Evolutionary conservation across 2,329 filamentous ascomycete genomes (phyloP).

Genomic region (Rutstroemia sydowiana): DNA sequence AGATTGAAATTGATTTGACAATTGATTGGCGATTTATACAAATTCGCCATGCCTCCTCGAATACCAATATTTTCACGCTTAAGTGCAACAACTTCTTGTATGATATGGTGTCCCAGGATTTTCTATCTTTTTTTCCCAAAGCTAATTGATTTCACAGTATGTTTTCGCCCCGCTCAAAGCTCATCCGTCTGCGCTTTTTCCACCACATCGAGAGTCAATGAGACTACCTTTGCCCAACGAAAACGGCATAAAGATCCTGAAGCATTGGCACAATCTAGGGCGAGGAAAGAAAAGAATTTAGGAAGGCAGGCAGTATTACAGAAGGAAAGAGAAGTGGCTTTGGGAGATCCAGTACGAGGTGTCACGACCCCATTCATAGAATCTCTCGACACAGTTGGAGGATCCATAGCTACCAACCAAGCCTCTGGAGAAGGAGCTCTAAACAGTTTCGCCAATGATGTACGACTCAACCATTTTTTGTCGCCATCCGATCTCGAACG

Average conservation of each 20-base stretch:
- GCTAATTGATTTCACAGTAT: slow-evolving; percentile 39
- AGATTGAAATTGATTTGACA: background rate
- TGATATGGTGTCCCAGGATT: slow-evolving; percentile 23
- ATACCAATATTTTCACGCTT: slow-evolving; percentile 54
- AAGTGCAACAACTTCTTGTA: slow-evolving; percentile 53
- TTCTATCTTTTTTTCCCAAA: background rate
- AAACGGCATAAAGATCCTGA: slow-evolving; percentile 73
- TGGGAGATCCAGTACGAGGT: slow-evolving; percentile 76
- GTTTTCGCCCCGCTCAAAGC: slow-evolving; percentile 47
- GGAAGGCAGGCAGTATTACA: slow-evolving; percentile 65
- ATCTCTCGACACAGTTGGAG: slow-evolving; percentile 60
- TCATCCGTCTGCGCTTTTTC: slow-evolving; percentile 44
- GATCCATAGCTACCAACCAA: slow-evolving; percentile 22
- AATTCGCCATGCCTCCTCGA: slow-evolving; percentile 55
- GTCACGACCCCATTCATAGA: slow-evolving; percentile 73
- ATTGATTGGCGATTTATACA: background rate
- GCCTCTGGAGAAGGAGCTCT: slow-evolving; percentile 39
- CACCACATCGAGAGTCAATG: slow-evolving; percentile 56
- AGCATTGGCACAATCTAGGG: slow-evolving; percentile 69
- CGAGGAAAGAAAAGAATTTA: slow-evolving; percentile 77
- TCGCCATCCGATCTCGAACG: slow-evolving; percentile 57
- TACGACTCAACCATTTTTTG: slow-evolving; percentile 70
- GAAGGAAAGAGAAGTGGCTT: slow-evolving; percentile 52
- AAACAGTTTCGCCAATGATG: slow-evolving; percentile 39
- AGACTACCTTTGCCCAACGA: slow-evolving; percentile 52